Evolutionary conservation across 208 protist species (phyloP), one percentile per base, ranked within the genome.

Genomic region (Leishmania lainsoni): DNA sequence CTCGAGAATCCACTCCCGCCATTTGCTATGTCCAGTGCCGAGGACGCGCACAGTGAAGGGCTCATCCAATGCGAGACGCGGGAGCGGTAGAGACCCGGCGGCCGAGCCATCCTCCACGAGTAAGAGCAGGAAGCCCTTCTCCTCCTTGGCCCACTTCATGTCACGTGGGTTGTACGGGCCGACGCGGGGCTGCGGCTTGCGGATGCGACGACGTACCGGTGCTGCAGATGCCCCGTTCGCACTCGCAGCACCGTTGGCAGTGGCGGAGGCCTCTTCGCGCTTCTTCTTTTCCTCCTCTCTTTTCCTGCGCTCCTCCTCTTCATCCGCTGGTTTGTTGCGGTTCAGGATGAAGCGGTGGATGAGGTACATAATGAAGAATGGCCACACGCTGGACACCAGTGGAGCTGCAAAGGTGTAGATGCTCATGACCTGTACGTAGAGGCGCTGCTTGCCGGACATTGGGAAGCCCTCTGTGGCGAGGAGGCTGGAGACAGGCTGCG

Each of bases 331-430:
- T 66, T 86, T 81, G 68, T 85, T 82, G 66, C 80, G 81, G 71
- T 88, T 87, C 58, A 88, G 70, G 73, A 95, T 59, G 59, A 89
- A 73, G 66, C 85, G 89, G 48, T 93, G 91, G n/a, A 91, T 74
- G 59, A 97, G 81, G 79, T 91, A 96, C 89, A 95, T 93, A 22
- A 97, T 76, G 35, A 96, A 35, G 79, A 97, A 94, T 20, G 94
- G 94, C 70, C 85, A 79, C 35, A 81, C 78, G 79, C 88, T 92
- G 39, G 76, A 88, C 42, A 88, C 45, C 58, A 90, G 78, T 20
- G 94, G 90, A 0, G 82, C 76, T 1, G 92, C 66, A 32, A 88
- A 69, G 78, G 80, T 82, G 73, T 91, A 86, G 42, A 92, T 58
- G 32, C 56, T 87, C 56, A 82, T 87, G 29, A 83, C 77, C 58